These are phyloP conservation scores for Citrus mangshanensis DNA, from an alignment of 345 rosid species.

Conservation along the genomic window DNA sequence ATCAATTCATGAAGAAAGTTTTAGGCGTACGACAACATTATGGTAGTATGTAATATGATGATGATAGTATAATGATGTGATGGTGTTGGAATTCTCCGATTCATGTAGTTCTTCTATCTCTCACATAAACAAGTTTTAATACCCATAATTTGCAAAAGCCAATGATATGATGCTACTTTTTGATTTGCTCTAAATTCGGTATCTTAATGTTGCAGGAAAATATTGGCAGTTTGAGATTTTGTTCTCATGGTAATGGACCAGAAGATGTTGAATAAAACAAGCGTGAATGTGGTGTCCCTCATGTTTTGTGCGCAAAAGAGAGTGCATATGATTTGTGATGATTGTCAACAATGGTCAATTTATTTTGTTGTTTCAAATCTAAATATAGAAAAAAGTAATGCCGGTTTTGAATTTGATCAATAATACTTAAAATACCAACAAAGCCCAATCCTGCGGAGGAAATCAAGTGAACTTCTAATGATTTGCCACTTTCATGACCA, in stretches of 20 bases:
- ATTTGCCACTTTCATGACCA: background rate
- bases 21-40: too few relatives aligned
- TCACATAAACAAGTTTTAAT: too few relatives aligned
- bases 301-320: constrained; percentile 8
- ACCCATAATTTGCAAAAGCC: too few relatives aligned
- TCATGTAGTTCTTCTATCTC: too few relatives aligned
- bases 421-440: background rate
- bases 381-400: background rate
- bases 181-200: background rate
- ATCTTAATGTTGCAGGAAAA: background rate
- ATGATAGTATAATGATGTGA: too few relatives aligned
- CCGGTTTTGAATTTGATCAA: too few relatives aligned
- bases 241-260: background rate
- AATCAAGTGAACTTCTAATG: background rate
- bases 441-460: background rate
- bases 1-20: too few relatives aligned
- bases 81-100: too few relatives aligned
- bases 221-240: background rate
- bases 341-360: constrained; percentile 5
- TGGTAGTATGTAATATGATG: too few relatives aligned
- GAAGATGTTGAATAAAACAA: background rate
- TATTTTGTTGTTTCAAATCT: constrained; percentile 20
- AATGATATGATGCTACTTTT: too few relatives aligned
- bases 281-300: constrained; percentile 11
- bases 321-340: constrained; percentile 8